A percentile compares a stretch with the other conserved stretches of the same genome.
These are phyloP conservation scores for Calonectria crousiana DNA, from an alignment of 2,329 filamentous ascomycete genomes.

Conservation along the genomic window DNA sequence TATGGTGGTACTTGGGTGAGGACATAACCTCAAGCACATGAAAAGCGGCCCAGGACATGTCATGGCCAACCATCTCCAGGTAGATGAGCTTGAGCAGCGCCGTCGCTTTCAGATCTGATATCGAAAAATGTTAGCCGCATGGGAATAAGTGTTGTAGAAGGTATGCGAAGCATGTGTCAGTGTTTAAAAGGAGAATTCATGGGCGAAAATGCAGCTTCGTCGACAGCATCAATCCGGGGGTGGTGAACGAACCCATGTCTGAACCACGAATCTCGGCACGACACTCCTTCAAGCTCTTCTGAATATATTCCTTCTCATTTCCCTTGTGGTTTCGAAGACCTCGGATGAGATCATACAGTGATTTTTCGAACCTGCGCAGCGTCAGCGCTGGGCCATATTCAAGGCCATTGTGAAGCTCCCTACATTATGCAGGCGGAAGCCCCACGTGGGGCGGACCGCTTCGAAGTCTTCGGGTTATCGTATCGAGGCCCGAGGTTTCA, in stretches of 20 bases:
- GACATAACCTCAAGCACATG: slow-evolving; percentile 99
- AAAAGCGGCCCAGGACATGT: slow-evolving; percentile 99
- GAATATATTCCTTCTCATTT: slow-evolving; percentile 94
- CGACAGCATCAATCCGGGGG: neutral
- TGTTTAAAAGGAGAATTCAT: neutral
- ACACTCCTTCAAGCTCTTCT: slow-evolving; percentile 94
- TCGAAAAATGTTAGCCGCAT: slow-evolving; percentile 27
- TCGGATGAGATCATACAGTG: slow-evolving; percentile 97
- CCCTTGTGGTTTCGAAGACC: slow-evolving; percentile 96
- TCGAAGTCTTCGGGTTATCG: slow-evolving; percentile 29
- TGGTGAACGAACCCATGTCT: slow-evolving; percentile 80
- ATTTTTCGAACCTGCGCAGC: slow-evolving; percentile 93
- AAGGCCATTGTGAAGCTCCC: slow-evolving; percentile 27
- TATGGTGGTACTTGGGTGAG: slow-evolving; percentile 92
- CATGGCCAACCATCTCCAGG: slow-evolving; percentile 98
- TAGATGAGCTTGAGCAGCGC: slow-evolving; percentile 96
- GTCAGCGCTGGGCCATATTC: slow-evolving; percentile 35
- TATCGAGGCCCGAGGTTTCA: neutral
- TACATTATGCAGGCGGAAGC: slow-evolving; percentile 45
- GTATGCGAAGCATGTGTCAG: neutral
- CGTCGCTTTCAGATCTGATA: slow-evolving; percentile 90
- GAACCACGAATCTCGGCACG: slow-evolving; percentile 90
- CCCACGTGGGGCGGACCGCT: slow-evolving; percentile 45
- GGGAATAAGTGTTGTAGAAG: neutral
- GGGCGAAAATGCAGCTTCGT: neutral